Evolutionary conservation across 2,329 filamentous ascomycete genomes (phyloP).

Genomic region (Phyllosticta citriasiana): DNA sequence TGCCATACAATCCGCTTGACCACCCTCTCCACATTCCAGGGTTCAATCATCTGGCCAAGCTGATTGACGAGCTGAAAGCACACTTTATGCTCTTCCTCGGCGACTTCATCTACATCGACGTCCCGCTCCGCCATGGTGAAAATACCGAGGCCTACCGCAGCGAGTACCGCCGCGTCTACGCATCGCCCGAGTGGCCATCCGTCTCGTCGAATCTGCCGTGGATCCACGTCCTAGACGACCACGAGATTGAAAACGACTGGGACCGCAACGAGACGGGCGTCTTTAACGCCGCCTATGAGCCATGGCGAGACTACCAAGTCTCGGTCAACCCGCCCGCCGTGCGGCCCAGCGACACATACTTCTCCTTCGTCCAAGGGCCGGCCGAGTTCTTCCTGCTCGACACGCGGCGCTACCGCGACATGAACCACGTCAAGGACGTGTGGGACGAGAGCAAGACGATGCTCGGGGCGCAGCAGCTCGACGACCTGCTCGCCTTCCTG

Average conservation of each 20-base stretch:
- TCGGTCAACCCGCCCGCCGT: slow-evolving; percentile 69
- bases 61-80: slow-evolving; percentile 59
- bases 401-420: slow-evolving; percentile 73
- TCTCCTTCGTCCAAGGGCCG: slow-evolving; percentile 79
- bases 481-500: slow-evolving; percentile 71
- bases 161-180: slow-evolving; percentile 93
- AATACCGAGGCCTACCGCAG: slow-evolving; percentile 68
- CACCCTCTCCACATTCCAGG: slow-evolving; percentile 77
- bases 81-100: slow-evolving; percentile 67
- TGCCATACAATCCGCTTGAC: slow-evolving; percentile 78
- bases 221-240: slow-evolving; percentile 95
- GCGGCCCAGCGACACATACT: slow-evolving; percentile 55
- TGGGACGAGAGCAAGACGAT: slow-evolving; percentile 67
- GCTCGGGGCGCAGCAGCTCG: slow-evolving; percentile 69
- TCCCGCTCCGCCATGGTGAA: slow-evolving; percentile 68
- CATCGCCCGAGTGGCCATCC: slow-evolving; percentile 79
- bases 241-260: slow-evolving; percentile 96
- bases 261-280: slow-evolving; percentile 69
- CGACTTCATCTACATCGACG: slow-evolving; percentile 86
- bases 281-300: slow-evolving; percentile 69
- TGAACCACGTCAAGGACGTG: slow-evolving; percentile 50
- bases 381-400: slow-evolving; percentile 93
- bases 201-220: slow-evolving; percentile 76
- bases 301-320: slow-evolving; percentile 79
- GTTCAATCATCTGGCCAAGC: slow-evolving; percentile 63